Percentiles rank a stretch among this genome's conserved stretches.
phyloP scores from a whole-genome alignment of 441 rosid genomes.

The Populus tomentosa region DNA sequence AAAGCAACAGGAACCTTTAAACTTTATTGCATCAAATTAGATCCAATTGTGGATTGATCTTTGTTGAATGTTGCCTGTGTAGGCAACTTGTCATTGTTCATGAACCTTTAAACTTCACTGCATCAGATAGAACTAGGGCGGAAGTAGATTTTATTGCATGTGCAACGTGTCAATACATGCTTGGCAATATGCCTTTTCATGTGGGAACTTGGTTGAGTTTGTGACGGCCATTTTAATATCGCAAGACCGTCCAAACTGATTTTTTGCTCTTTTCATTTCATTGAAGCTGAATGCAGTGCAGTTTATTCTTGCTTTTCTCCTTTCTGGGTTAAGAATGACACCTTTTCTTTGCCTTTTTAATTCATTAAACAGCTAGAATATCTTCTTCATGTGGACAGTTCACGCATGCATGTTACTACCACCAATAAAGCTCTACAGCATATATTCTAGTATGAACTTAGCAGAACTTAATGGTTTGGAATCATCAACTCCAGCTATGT shows the following conservation, averaged over 20 bases:
- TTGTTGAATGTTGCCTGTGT: background rate
- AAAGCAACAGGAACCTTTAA: background rate
- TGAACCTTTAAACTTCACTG: background rate
- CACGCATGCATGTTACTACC: no score
- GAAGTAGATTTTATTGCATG: background rate
- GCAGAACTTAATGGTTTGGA: no score
- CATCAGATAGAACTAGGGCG: background rate
- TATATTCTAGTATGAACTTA: no score
- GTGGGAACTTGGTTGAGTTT: no score
- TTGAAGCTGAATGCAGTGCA: background rate
- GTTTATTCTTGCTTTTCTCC: background rate
- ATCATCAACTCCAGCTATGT: no score
- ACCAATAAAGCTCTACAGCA: no score
- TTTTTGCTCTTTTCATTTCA: background rate
- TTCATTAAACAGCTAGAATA: no score
- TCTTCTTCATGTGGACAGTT: no score
- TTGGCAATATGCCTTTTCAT: background rate
- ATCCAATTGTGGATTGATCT: background rate
- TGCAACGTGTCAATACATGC: constrained; percentile 3
- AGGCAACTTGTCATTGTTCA: background rate
- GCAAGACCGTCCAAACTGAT: no score
- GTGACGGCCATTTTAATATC: no score
- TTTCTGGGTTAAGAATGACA: no score
- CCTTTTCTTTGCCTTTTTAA: no score
- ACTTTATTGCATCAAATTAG: background rate